Conservation (phyloP, 805 yeast species). For the Groenewaldozyma salmanticensis region DNA sequence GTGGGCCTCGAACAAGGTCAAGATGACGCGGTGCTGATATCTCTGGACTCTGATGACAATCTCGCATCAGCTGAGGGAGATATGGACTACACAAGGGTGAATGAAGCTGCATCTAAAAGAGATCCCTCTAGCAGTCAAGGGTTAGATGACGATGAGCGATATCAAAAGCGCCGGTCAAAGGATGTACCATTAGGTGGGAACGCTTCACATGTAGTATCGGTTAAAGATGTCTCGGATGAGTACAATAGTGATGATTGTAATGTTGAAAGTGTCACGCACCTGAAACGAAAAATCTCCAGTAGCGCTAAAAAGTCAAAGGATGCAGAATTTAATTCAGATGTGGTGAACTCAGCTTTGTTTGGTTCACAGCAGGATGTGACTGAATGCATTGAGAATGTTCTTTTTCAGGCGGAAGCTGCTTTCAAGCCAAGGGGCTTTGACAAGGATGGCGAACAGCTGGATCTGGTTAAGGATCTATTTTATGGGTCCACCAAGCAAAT, state of each 20-base stretch:
- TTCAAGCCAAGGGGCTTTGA: conserved; percentile 57
- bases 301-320: background rate
- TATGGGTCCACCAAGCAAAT: conserved; percentile 80
- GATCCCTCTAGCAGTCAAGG: background rate
- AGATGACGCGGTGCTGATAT: too few species aligned
- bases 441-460: conserved; percentile 69
- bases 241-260: background rate
- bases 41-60: background rate
- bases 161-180: background rate
- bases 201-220: background rate
- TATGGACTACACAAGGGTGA: too few species aligned
- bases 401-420: conserved; percentile 85
- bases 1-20: too few species aligned
- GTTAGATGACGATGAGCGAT: too few species aligned
- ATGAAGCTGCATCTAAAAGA: too few species aligned
- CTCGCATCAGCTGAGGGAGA: background rate
- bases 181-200: background rate
- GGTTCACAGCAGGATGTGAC: conserved; percentile 97
- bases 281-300: background rate
- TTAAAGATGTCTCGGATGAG: background rate
- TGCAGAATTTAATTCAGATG: background rate
- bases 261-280: background rate
- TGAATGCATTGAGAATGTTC: conserved; percentile 90
- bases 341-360: conserved; percentile 35
- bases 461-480: conserved; percentile 68